Evolutionary conservation across 2,329 filamentous ascomycete genomes (phyloP).

Genomic region (Didymella exigua): DNA sequence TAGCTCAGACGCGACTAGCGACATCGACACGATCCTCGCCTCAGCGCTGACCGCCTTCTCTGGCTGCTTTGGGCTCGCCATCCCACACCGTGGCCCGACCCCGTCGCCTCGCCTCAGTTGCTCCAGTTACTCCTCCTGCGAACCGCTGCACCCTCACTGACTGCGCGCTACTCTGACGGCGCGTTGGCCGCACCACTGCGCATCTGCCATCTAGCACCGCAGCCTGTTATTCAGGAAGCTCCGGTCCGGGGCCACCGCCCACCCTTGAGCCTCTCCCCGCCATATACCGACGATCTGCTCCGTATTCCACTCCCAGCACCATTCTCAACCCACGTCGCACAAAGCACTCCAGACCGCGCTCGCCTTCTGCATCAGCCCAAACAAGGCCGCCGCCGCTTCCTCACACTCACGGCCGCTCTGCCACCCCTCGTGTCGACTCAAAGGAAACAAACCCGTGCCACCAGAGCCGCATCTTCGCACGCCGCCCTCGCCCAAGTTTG

Average conservation of each 20-base stretch:
- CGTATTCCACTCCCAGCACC: slow-evolving; percentile 29
- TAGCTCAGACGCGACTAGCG: slow-evolving; percentile 27
- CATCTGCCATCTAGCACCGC: background rate
- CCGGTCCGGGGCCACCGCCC: slow-evolving; percentile 25
- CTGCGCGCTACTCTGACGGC: slow-evolving; percentile 10
- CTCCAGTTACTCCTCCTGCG: slow-evolving; percentile 16
- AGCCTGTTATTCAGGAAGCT: slow-evolving; percentile 5
- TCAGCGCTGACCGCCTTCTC: slow-evolving; percentile 37
- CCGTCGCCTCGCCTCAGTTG: slow-evolving; percentile 25
- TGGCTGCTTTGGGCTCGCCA: slow-evolving; percentile 22
- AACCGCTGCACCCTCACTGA: slow-evolving; percentile 18
- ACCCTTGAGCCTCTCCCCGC: slow-evolving; percentile 35
- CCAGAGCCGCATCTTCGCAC: slow-evolving; percentile 21
- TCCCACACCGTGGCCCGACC: slow-evolving; percentile 23
- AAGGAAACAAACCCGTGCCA: slow-evolving; percentile 38
- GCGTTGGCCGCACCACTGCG: slow-evolving; percentile 10
- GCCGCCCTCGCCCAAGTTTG: slow-evolving; percentile 27
- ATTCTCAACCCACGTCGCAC: slow-evolving; percentile 16
- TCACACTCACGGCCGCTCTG: background rate
- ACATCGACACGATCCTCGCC: slow-evolving; percentile 24
- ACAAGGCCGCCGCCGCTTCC: slow-evolving; percentile 9
- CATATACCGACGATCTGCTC: slow-evolving; percentile 33
- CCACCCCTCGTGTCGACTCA: slow-evolving; percentile 29
- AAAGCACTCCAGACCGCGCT: slow-evolving; percentile 23
- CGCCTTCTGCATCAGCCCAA: slow-evolving; percentile 12